Percentiles rank a stretch among this genome's conserved stretches.
Conservation (phyloP, 2,329 filamentous ascomycete genomes). For the Colletotrichum liriopes region DNA sequence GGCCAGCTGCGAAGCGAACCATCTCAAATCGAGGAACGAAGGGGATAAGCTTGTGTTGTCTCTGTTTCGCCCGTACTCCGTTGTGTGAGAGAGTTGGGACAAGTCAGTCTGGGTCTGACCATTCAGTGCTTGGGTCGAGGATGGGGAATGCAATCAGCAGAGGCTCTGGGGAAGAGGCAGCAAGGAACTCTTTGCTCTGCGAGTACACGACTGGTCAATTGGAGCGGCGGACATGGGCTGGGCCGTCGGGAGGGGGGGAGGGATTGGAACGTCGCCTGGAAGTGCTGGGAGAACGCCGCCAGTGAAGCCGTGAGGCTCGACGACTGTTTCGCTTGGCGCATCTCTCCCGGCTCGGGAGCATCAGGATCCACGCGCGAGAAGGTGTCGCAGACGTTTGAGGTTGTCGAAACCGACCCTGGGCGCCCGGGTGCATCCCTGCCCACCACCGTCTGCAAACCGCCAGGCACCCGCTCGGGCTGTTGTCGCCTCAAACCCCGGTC, state of each 20-base stretch:
- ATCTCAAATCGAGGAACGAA: conserved; percentile 37
- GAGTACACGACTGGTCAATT: neutral
- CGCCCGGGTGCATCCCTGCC: conserved; percentile 28
- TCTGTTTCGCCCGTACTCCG: conserved; percentile 40
- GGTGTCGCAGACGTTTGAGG: conserved; percentile 42
- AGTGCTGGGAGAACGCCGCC: neutral
- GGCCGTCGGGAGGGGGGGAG: neutral
- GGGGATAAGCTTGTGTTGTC: conserved; percentile 38
- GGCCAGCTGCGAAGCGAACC: conserved; percentile 27
- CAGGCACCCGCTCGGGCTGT: conserved; percentile 5
- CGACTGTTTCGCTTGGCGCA: conserved; percentile 37
- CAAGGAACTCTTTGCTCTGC: neutral
- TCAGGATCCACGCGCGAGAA: conserved; percentile 28
- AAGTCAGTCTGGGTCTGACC: conserved; percentile 41
- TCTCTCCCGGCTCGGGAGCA: conserved; percentile 25
- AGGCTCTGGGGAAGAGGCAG: neutral
- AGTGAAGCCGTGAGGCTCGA: conserved; percentile 13
- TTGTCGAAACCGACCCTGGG: conserved; percentile 36
- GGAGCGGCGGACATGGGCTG: neutral
- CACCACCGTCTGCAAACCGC: conserved; percentile 7
- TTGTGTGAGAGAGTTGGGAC: conserved; percentile 42
- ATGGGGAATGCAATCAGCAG: neutral
- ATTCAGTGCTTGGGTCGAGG: neutral
- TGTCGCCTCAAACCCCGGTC: conserved; percentile 24
- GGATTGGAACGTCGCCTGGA: neutral